phyloP scores from a whole-genome alignment of 2,329 filamentous ascomycete genomes.

The Neospermospora avenae region DNA sequence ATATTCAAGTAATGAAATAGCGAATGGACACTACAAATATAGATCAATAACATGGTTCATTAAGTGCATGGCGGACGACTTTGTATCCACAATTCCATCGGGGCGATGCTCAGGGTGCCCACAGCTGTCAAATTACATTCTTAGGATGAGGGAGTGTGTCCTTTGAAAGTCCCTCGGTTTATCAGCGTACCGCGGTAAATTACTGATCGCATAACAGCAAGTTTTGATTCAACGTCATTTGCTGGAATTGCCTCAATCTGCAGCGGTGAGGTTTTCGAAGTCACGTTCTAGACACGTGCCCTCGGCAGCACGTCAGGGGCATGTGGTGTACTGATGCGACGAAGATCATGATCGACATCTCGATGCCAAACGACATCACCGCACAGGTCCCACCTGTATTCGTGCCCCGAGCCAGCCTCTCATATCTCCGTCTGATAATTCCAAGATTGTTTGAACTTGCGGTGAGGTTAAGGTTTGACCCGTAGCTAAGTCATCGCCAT shows the following conservation, averaged over 20 bases:
- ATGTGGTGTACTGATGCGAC: neutral
- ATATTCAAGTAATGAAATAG: too few species aligned
- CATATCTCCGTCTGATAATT: neutral
- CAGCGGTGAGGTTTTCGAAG: neutral
- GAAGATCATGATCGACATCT: neutral
- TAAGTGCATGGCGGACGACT: too few species aligned
- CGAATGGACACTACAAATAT: too few species aligned
- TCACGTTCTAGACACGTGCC: neutral
- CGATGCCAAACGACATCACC: neutral
- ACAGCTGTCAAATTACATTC: too few species aligned
- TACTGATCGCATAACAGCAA: too few species aligned
- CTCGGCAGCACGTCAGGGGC: neutral
- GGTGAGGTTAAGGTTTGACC: conserved; percentile 15
- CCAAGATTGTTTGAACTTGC: conserved; percentile 9
- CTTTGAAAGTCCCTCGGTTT: too few species aligned
- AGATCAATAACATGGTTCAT: too few species aligned
- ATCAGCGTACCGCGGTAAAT: too few species aligned
- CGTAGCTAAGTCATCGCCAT: neutral
- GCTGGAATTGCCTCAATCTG: neutral
- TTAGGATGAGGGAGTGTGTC: too few species aligned
- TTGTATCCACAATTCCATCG: too few species aligned
- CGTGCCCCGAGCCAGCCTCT: neutral
- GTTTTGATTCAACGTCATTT: neutral
- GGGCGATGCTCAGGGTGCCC: too few species aligned
- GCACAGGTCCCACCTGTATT: neutral